phyloP scores from a whole-genome alignment of 306 rosid species.

The Lotus japonicus region DNA sequence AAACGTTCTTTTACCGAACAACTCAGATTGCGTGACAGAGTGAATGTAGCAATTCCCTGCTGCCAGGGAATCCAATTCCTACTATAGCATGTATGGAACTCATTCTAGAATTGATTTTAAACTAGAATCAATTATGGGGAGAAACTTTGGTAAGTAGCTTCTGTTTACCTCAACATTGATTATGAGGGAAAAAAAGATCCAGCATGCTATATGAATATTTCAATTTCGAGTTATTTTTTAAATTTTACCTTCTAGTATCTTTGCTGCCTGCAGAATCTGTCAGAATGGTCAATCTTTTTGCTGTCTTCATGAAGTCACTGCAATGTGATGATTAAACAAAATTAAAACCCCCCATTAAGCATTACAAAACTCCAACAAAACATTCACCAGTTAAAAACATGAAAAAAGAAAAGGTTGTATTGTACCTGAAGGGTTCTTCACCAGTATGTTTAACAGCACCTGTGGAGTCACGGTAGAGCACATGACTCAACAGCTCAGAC shows the following conservation, averaged over 20 bases:
- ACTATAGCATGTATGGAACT: too few relatives aligned
- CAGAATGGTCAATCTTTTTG: slow-evolving; percentile 73
- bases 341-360: not conserved
- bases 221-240: too few relatives aligned
- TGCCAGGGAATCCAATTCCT: too few relatives aligned
- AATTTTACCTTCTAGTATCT: slow-evolving; percentile 46
- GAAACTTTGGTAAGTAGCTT: too few relatives aligned
- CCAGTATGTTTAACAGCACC: slow-evolving; percentile 80
- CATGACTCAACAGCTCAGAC: slow-evolving; percentile 56
- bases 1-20: too few relatives aligned
- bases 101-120: too few relatives aligned
- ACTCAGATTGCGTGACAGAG: too few relatives aligned
- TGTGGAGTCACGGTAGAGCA: slow-evolving; percentile 66
- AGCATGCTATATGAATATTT: too few relatives aligned
- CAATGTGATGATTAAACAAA: slow-evolving; percentile 10
- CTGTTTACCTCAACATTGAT: too few relatives aligned
- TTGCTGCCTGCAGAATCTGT: slow-evolving; percentile 43
- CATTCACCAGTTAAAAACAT: not conserved
- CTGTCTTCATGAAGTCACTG: slow-evolving; percentile 82
- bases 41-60: too few relatives aligned
- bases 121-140: too few relatives aligned
- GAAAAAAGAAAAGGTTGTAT: slow-evolving; percentile 14
- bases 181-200: too few relatives aligned
- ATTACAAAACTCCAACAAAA: not conserved
- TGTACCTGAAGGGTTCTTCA: slow-evolving; percentile 83